A percentile compares a stretch with the other conserved stretches of the same genome.
Conservation (phyloP, 495 filamentous ascomycete genomes). For the Penicillium turbatum region DNA sequence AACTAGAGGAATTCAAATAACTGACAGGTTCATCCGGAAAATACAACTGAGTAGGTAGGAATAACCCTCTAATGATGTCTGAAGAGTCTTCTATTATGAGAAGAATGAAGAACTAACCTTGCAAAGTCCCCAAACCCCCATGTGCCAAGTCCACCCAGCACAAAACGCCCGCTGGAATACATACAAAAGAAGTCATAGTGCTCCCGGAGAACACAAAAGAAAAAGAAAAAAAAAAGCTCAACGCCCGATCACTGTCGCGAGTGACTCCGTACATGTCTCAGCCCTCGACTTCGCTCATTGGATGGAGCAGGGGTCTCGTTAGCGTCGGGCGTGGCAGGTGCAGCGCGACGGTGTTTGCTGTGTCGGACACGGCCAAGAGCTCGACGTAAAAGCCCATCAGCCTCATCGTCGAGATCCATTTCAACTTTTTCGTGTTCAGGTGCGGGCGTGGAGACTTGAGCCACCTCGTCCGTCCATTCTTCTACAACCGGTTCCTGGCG, state of each 20-base stretch:
- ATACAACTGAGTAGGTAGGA: neutral
- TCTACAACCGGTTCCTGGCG: constrained; percentile 23
- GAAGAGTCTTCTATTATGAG: neutral
- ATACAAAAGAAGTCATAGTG: neutral
- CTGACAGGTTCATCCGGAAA: neutral
- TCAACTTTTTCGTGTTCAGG: constrained; percentile 37
- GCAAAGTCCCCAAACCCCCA: neutral
- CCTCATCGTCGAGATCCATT: constrained; percentile 42
- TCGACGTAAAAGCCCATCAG: constrained; percentile 34
- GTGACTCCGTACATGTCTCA: constrained; percentile 24
- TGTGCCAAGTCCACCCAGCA: neutral
- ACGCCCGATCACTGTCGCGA: constrained; percentile 13
- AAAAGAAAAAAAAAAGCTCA: too few relatives aligned
- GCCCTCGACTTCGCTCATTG: constrained; percentile 18
- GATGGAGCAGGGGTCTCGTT: constrained; percentile 20
- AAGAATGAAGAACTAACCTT: neutral
- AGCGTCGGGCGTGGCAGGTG: constrained; percentile 17
- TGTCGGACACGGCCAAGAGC: constrained; percentile 36
- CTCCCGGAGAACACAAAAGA: neutral
- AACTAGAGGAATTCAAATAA: too few relatives aligned
- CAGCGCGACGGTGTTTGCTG: constrained; percentile 21
- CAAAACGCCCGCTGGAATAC: constrained; percentile 14
- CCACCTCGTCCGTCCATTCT: constrained; percentile 39
- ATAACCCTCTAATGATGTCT: neutral
- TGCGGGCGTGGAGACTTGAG: constrained; percentile 21